Evolutionary conservation across 768 basidiomycete species (phyloP), one percentile per base, ranked within the genome.

Genomic region (Ramaria sp.): DNA sequence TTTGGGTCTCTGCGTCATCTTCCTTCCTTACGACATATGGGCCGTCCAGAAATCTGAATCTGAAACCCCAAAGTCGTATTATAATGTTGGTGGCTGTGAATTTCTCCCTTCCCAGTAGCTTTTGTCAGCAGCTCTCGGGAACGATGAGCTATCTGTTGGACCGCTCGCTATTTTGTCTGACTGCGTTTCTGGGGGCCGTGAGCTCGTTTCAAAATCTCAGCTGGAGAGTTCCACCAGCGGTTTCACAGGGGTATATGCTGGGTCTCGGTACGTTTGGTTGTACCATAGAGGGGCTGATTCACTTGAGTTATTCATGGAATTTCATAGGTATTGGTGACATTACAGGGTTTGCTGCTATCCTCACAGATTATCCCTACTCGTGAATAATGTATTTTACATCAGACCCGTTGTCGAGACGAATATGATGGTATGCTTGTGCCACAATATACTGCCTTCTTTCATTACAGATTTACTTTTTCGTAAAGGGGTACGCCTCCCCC

Each of bases 371-470:
- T 37, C 34, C 18, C 18, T 39, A 42, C 56, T 28, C 34, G 45
- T 38, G 55, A 50, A 47, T 57, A 59, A 41, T 57, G 24, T 57
- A 55, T 45, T 42, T 56, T 27, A 30, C 30, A 6, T 41, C 48
- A 83, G 82, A 20, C 83, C 85, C 3, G 78, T 87, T 16, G 85
- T 88, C 5, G 85, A 89, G 70, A 88, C 86, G 16, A 87, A 86
- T 58, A 84, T 88, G 81, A 85, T 87, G 84, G 83, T 79, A 64
- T 45, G 67, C 58, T 30, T 25, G 28, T 37, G 9, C 18, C 18
- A 3, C 25, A 27, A 20, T 7, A 24, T 25, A 15, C 32, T 32
- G 7, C 20, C 32, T 8, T 24, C 8, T 39, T 25, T 2, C 18
- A 55, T 42, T 12, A 18, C 38, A 15, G 28, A 39, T 37, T n/a